A percentile compares a stretch with the other conserved stretches of the same genome.
Conservation (phyloP, 176 grass and related monocot species). For the Oryza brachyantha region DNA sequence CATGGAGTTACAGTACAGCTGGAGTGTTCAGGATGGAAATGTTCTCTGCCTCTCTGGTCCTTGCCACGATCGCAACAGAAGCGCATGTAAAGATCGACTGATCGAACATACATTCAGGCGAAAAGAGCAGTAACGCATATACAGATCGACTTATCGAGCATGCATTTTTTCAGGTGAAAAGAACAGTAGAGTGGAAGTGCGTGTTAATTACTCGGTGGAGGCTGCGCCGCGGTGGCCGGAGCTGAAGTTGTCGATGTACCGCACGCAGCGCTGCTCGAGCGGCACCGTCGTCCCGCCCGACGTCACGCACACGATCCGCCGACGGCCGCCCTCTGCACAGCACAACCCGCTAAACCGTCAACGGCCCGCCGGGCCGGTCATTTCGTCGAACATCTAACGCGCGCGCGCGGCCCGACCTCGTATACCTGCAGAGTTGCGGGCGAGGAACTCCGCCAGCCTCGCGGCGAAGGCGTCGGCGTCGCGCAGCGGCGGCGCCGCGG, state of each 20-base stretch:
- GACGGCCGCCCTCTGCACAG: constrained; percentile 8
- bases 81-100: not conserved
- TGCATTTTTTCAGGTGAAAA: not conserved
- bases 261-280: constrained; percentile 86
- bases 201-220: constrained; percentile 64
- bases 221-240: constrained; percentile 84
- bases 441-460: constrained; percentile 47
- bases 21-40: not conserved
- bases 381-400: not conserved
- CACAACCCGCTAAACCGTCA: no score
- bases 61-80: not conserved
- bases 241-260: constrained; percentile 99
- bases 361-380: not conserved
- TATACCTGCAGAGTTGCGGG: constrained; percentile 36
- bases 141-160: not conserved
- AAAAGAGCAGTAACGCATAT: not conserved
- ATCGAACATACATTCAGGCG: not conserved
- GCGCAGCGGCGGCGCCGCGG: constrained; percentile 47
- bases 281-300: constrained; percentile 93
- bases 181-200: not conserved
- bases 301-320: constrained; percentile 77
- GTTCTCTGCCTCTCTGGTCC: not conserved
- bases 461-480: constrained; percentile 34
- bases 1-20: not conserved
- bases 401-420: no score